Evolutionary conservation across 768 basidiomycete species (phyloP), one percentile per base, ranked within the genome.

Genomic region (Gyrodon lividus): DNA sequence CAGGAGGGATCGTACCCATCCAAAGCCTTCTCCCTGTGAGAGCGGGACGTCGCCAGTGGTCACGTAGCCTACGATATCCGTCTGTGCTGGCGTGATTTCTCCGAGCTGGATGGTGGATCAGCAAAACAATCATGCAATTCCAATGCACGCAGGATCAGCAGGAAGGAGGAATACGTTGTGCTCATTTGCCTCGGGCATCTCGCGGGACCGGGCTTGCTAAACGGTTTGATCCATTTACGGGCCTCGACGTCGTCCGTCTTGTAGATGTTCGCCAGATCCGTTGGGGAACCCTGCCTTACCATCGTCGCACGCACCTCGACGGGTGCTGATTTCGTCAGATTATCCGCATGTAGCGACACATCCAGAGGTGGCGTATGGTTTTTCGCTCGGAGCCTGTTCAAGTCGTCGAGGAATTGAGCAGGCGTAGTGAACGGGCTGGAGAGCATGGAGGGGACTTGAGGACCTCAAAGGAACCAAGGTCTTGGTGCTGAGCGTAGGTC

Each of bases 11-110:
- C 0, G 85, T 81, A 16, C 85, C 96, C 10, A 97, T 75, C 2
- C 94, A 59, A 82, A 82, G 0, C 91, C 93, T 52, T 79, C 72
- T 0, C 95, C 95, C 24, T 83, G 79, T 0, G 83, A 77, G 7
- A 98, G 76, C 2, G 94, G 95, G 64, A 80, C 87, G 53, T 84
- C 84, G 0, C 94, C 95, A 2, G 89, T 86, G 0, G 92, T 92
- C 17, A 93, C 77, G 60, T 89, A 90, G 0, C 96, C 95, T 46
- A 96, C 81, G 22, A 89, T 75, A 3, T 70, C 63, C 3, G 71
- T 64, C 42, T 74, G 62, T 2, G 71, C 59, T 5, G 83, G 75
- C 6, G 69, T 65, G 6, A 67, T 55, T 52, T 76, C 72, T 13
- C 75, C 76, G 4, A 83, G 61, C 84, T 86, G 43, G 31, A 50